A percentile compares a stretch with the other conserved stretches of the same genome.
Evolutionary conservation across 306 rosid genomes (phyloP).

Genomic region (Pyrus pyrifolia): DNA sequence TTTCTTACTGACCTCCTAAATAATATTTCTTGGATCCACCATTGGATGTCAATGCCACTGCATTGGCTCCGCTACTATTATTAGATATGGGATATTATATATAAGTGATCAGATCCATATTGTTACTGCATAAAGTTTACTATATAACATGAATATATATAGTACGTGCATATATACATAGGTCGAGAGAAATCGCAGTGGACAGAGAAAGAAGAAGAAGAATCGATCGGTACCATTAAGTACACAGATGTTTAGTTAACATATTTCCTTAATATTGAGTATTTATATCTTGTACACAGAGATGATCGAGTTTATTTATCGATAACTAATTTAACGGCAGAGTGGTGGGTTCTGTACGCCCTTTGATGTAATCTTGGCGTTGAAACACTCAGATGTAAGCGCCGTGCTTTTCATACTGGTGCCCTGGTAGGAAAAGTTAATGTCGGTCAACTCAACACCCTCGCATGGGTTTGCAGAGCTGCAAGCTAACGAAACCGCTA

Average conservation of each 20-base stretch:
- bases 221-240: not conserved
- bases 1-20: no score
- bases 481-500: slow-evolving; percentile 45
- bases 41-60: no score
- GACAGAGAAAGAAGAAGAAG: not conserved
- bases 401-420: not conserved
- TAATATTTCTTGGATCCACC: no score
- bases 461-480: slow-evolving; percentile 43
- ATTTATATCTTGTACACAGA: slow-evolving; percentile 1
- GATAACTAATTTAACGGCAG: slow-evolving; percentile 14
- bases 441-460: slow-evolving; percentile 29
- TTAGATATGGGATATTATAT: no score
- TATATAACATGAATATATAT: no score
- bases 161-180: no score
- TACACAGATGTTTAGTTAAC: not conserved
- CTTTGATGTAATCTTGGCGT: slow-evolving; percentile 31
- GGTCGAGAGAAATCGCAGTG: not conserved
- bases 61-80: no score
- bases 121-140: not conserved
- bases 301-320: not conserved
- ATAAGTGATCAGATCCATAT: no score
- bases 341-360: slow-evolving; percentile 44
- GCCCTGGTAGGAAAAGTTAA: slow-evolving; percentile 33
- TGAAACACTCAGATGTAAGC: slow-evolving; percentile 29
- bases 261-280: not conserved